phyloP scores from a whole-genome alignment of 2,329 filamentous ascomycete genomes.

The Xylariaceae sp. region DNA sequence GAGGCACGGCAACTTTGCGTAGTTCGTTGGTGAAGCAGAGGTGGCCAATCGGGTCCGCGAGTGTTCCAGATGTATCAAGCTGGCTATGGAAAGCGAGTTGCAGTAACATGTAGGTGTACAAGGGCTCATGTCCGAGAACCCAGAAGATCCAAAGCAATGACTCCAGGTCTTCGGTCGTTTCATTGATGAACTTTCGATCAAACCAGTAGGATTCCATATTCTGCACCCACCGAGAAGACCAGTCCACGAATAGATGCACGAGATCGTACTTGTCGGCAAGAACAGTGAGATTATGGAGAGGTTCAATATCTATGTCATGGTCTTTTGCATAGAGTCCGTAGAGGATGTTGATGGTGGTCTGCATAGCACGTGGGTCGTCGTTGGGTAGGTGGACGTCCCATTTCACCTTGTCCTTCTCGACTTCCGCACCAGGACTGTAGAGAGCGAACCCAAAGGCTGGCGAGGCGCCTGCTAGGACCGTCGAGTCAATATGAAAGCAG shows the following conservation, averaged over 20 bases:
- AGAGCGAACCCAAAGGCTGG: slow-evolving; percentile 17
- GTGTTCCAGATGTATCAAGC: slow-evolving; percentile 11
- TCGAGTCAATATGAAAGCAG: slow-evolving; percentile 15
- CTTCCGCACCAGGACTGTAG: slow-evolving; percentile 10
- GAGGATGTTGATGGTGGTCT: slow-evolving; percentile 22
- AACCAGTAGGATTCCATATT: slow-evolving; percentile 24
- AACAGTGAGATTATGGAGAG: slow-evolving; percentile 17
- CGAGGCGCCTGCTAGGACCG: slow-evolving; percentile 12
- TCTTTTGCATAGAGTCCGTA: slow-evolving; percentile 7
- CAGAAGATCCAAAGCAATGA: slow-evolving; percentile 26
- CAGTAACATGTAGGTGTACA: slow-evolving; percentile 27
- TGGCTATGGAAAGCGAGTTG: slow-evolving; percentile 21
- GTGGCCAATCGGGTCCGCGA: slow-evolving; percentile 12
- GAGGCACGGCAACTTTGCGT: slow-evolving; percentile 8
- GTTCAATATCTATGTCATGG: slow-evolving; percentile 7
- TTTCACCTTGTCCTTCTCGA: not conserved
- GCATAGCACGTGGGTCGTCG: slow-evolving; percentile 25
- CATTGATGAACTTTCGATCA: not conserved
- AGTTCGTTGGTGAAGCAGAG: slow-evolving; percentile 21
- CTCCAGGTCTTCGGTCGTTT: slow-evolving; percentile 22
- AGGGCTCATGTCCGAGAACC: slow-evolving; percentile 26
- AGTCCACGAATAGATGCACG: slow-evolving; percentile 4
- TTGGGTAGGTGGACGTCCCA: slow-evolving; percentile 20
- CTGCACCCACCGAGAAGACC: slow-evolving; percentile 19
- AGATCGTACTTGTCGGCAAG: slow-evolving; percentile 29